Percentiles rank a stretch among this genome's conserved stretches.
These are phyloP conservation scores for Scenedesmus sp. DNA, from an alignment of 163 green algal species.

Conservation along the genomic window DNA sequence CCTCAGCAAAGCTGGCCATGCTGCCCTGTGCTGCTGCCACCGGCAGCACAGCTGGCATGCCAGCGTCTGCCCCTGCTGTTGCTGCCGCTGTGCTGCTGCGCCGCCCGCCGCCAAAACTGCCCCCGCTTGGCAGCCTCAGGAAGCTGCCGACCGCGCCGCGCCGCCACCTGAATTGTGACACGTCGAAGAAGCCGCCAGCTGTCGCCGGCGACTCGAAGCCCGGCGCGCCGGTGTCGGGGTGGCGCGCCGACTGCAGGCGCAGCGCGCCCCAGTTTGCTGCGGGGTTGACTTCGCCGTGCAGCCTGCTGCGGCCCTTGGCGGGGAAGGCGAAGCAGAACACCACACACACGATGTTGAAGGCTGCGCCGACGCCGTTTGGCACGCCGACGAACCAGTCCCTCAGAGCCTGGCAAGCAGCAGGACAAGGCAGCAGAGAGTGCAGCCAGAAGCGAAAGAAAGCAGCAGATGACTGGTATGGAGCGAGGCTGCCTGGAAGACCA, in stretches of 20 bases:
- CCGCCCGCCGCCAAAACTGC: no score
- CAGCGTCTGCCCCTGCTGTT: not conserved
- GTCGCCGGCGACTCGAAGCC: not conserved
- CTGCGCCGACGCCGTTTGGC: conserved; percentile 69
- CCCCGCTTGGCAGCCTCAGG: not conserved
- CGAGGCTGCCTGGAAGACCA: no score
- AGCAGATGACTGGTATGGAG: not conserved
- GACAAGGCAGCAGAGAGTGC: not conserved
- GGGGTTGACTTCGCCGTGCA: not conserved
- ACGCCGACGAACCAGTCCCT: conserved; percentile 72
- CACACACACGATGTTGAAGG: conserved; percentile 48
- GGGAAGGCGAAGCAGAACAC: conserved; percentile 49
- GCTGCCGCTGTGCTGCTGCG: not conserved
- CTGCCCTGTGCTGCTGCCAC: not conserved
- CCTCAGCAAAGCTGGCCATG: not conserved
- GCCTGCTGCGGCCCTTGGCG: conserved; percentile 23
- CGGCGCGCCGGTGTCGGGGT: not conserved
- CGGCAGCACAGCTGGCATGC: not conserved
- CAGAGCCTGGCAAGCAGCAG: conserved; percentile 2
- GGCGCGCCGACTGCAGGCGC: conserved; percentile 22
- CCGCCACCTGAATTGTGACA: conserved; percentile 45
- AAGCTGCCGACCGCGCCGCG: not conserved
- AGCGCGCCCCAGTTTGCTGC: conserved; percentile 33
- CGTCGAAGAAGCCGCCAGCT: conserved; percentile 45
- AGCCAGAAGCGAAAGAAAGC: not conserved